Evolutionary conservation across 2,329 filamentous ascomycete genomes (phyloP), one percentile per base, ranked within the genome.

Genomic region (Canariomyces notabilis): DNA sequence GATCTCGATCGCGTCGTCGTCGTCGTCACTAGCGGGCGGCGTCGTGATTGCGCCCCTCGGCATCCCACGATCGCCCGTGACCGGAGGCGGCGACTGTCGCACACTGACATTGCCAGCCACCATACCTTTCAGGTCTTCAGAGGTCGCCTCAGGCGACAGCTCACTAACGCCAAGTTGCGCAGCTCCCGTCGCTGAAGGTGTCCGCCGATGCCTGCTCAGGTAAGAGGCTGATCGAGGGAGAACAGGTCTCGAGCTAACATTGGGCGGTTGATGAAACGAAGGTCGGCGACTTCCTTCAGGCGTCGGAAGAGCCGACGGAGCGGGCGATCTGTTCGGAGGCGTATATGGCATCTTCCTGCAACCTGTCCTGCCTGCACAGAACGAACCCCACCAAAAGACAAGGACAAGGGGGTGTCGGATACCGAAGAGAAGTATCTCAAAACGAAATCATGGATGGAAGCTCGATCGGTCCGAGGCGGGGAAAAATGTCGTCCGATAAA

Each of bases 11-110:
- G 58, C 68, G 57, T 80, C 82, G 60, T 94, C 89, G 57, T 95
- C 89, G 63, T 95, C 90, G 65, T 90, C 90, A 55, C 84, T 86
- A 32, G 79, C 91, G 8, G 91, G 91, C 29, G 91, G 91, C 0
- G 91, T 96, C 49, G 95, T 87, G 57, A 95, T 80, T 53, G 88
- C 89, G 51, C 88, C 89, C 52, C 81, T 80, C 34, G 89, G 89
- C 65, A 95, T 93, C 53, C 79, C 71, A 49, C 80, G 66, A 20
- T 72, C 77, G 68, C 88, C 82, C 53, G 82, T 87, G 53, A 89
- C 68, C 15, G 89, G 87, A n/a, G 87, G 84, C 14, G 89, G 88
- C 38, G 89, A 94, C 65, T 90, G 87, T 58, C 87, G 81, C 52
- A 94, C 71, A 67, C 81, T 87, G 64, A n/a, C n/a, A n/a, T 73